phyloP scores from a whole-genome alignment of 345 rosid genomes.

The Gossypium mustelinum region DNA sequence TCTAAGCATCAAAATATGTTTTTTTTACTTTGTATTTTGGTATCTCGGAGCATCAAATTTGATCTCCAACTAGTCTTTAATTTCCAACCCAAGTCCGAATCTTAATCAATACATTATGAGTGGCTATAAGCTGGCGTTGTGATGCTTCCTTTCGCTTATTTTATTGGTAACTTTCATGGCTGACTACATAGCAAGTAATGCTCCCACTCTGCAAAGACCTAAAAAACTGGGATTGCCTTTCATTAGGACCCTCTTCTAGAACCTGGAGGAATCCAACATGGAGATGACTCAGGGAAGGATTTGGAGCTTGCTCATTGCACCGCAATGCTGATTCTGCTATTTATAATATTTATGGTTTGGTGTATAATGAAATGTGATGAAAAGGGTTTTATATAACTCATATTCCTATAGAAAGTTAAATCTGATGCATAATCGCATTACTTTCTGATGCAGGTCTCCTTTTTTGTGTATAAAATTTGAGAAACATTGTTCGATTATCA shows the following conservation, averaged over 20 bases:
- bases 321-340: neutral
- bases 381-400: neutral
- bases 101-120: neutral
- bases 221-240: neutral
- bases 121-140: neutral
- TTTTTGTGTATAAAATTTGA: neutral
- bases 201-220: too few relatives aligned
- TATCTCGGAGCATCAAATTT: too few relatives aligned
- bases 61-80: too few relatives aligned
- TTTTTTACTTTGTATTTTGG: too few relatives aligned
- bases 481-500: neutral
- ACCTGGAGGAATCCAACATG: neutral
- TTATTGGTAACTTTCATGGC: too few relatives aligned
- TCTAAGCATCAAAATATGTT: too few relatives aligned
- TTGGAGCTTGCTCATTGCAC: neutral
- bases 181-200: too few relatives aligned
- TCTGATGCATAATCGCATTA: neutral
- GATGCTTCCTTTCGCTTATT: neutral
- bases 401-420: neutral
- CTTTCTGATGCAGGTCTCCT: neutral
- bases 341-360: neutral
- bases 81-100: neutral
- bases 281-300: neutral
- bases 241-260: neutral
- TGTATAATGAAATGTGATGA: neutral